A percentile compares a stretch with the other conserved stretches of the same genome.
Conservation (phyloP, 2,329 filamentous ascomycete genomes). For the Huntiella decipiens region DNA sequence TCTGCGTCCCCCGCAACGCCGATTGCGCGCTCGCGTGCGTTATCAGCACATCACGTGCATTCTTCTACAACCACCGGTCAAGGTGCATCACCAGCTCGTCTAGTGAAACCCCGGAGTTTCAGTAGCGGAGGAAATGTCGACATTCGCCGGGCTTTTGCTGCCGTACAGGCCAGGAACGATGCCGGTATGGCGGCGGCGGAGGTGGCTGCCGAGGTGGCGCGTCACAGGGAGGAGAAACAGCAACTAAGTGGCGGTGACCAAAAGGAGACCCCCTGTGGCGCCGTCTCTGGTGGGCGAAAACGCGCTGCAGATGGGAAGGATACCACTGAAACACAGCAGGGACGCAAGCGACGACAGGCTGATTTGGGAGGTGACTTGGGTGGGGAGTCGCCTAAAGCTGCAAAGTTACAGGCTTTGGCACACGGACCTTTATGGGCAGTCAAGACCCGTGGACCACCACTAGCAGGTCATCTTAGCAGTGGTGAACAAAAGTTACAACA, state of each 20-base stretch:
- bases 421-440: too few species aligned
- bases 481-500: neutral
- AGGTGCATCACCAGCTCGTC: neutral
- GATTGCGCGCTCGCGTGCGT: slow-evolving; percentile 8
- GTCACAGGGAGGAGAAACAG: neutral
- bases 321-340: too few species aligned
- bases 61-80: neutral
- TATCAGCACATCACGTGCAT: neutral
- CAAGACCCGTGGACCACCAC: neutral
- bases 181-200: neutral
- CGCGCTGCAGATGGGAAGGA: too few species aligned
- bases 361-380: too few species aligned
- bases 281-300: too few species aligned
- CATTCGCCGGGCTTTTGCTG: slow-evolving; percentile 10
- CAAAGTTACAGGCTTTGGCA: too few species aligned
- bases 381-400: too few species aligned
- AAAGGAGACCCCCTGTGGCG: too few species aligned
- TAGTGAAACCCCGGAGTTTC: slow-evolving; percentile 2
- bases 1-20: neutral
- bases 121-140: slow-evolving; percentile 9
- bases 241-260: neutral
- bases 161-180: neutral
- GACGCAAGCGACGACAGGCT: too few species aligned
- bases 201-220: neutral
- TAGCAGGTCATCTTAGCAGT: neutral